phyloP scores from a whole-genome alignment of 192 early-diverging fungal genomes.

The Coemansia sp. region DNA sequence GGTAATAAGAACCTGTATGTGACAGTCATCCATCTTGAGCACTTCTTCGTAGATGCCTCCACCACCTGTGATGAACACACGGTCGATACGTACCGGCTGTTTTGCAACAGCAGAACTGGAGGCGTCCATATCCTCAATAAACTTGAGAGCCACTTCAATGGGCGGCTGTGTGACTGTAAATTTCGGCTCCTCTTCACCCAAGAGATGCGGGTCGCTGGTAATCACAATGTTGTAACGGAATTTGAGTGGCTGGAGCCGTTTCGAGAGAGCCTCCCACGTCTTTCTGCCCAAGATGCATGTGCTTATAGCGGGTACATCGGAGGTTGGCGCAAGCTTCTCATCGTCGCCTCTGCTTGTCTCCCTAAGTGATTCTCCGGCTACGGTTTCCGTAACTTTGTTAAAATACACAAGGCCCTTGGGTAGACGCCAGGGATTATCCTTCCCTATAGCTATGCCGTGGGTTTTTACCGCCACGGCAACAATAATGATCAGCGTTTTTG shows the following conservation, averaged over 20 bases:
- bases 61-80: constrained; percentile 85
- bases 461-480: constrained; percentile 71
- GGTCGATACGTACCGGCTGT: constrained; percentile 20
- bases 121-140: constrained; percentile 45
- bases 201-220: constrained; percentile 60
- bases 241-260: constrained; percentile 36
- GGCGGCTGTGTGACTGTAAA: constrained; percentile 22
- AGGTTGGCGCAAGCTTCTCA: background rate
- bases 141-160: constrained; percentile 40
- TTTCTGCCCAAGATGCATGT: constrained; percentile 90
- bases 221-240: constrained; percentile 84
- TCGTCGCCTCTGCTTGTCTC: background rate
- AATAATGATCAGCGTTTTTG: constrained; percentile 59
- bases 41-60: constrained; percentile 72
- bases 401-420: constrained; percentile 86
- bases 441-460: constrained; percentile 74
- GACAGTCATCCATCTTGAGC: constrained; percentile 58
- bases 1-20: constrained; percentile 68
- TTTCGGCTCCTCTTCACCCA: constrained; percentile 25
- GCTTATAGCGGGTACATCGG: constrained; percentile 52
- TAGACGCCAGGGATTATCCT: constrained; percentile 84
- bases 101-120: background rate
- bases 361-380: background rate
- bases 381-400: constrained; percentile 58
- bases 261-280: constrained; percentile 95